Evolutionary conservation across 148 eudicot species (phyloP).

Genomic region (Pharnaceum exiguum): DNA sequence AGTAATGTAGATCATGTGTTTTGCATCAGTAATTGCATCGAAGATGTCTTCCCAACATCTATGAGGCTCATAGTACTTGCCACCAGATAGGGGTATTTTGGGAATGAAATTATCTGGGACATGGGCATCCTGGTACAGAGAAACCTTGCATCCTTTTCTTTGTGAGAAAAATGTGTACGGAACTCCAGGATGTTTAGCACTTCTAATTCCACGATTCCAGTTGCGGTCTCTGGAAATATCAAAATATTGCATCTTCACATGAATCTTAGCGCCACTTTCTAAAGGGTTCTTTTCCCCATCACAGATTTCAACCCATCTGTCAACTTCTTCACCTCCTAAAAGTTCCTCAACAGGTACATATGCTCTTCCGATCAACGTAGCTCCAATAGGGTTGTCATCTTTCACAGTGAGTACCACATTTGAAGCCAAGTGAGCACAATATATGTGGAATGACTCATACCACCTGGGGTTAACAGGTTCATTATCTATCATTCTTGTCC

Average conservation of each 20-base stretch:
- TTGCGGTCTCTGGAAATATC: slow-evolving; percentile 48
- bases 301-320: slow-evolving; percentile 62
- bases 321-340: slow-evolving; percentile 54
- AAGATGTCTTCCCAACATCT: slow-evolving; percentile 86
- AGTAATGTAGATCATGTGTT: slow-evolving; percentile 68
- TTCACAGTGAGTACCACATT: slow-evolving; percentile 59
- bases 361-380: slow-evolving; percentile 73
- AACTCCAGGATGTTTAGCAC: slow-evolving; percentile 65
- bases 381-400: slow-evolving; percentile 75
- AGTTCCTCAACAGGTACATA: slow-evolving; percentile 55
- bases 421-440: slow-evolving; percentile 62
- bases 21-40: slow-evolving; percentile 65
- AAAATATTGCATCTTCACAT: slow-evolving; percentile 60
- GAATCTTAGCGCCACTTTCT: slow-evolving; percentile 47
- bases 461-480: slow-evolving; percentile 62
- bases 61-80: slow-evolving; percentile 59
- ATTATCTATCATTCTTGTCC: slow-evolving; percentile 60
- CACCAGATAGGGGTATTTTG: slow-evolving; percentile 64
- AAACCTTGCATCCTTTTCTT: slow-evolving; percentile 59
- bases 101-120: slow-evolving; percentile 66
- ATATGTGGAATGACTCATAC: slow-evolving; percentile 76
- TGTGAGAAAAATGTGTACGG: slow-evolving; percentile 67
- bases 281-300: slow-evolving; percentile 59
- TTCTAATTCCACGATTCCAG: slow-evolving; percentile 54
- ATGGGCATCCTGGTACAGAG: slow-evolving; percentile 77